phyloP scores from a whole-genome alignment of 2,329 filamentous ascomycete genomes.

The Onygenales sp. region DNA sequence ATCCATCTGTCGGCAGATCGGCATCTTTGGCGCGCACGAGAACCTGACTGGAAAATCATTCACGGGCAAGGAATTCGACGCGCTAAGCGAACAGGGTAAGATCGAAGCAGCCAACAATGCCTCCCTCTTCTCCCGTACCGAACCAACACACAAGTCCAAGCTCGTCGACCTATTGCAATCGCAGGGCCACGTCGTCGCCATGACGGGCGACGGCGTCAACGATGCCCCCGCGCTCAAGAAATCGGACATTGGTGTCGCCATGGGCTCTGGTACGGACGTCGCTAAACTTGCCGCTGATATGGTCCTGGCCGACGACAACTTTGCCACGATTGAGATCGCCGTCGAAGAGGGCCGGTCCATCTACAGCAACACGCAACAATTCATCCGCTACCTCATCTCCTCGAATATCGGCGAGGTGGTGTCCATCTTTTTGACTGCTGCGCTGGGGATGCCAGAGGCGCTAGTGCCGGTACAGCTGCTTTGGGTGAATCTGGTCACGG shows the following conservation, averaged over 20 bases:
- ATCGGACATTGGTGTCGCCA: constrained; percentile 96
- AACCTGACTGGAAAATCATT: constrained; percentile 85
- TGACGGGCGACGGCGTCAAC: constrained; percentile 98
- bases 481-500: constrained; percentile 97
- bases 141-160: constrained; percentile 94
- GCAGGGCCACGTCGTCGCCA: constrained; percentile 87
- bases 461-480: constrained; percentile 93
- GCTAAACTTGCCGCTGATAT: constrained; percentile 95
- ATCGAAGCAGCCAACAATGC: constrained; percentile 74
- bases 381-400: constrained; percentile 97
- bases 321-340: constrained; percentile 90
- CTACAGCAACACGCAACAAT: constrained; percentile 99
- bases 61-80: constrained; percentile 91
- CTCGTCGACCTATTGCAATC: constrained; percentile 93
- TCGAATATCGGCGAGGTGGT: constrained; percentile 99
- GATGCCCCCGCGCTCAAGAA: constrained; percentile 97
- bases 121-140: constrained; percentile 89
- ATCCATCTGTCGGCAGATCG: constrained; percentile 94
- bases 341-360: constrained; percentile 97
- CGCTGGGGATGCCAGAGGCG: constrained; percentile 93
- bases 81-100: constrained; percentile 67
- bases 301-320: constrained; percentile 98
- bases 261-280: constrained; percentile 96
- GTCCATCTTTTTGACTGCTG: constrained; percentile 95
- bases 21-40: constrained; percentile 74